Conservation (phyloP, 257 asterid genomes). For the Penstemon newberryi region DNA sequence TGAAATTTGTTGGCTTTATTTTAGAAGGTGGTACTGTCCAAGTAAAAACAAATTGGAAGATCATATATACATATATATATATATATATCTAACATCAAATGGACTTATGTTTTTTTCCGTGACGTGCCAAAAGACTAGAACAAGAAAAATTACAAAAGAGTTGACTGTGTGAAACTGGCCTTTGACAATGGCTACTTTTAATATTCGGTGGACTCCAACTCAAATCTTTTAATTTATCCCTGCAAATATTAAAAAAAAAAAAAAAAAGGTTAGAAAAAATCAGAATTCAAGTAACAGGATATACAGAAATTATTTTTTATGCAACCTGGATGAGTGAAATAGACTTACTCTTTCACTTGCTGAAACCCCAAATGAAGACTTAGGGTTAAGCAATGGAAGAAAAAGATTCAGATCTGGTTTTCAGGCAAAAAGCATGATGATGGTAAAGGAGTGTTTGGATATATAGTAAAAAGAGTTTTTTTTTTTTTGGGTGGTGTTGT, state of each 20-base stretch:
- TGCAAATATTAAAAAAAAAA: constrained; percentile 16
- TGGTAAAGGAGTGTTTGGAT: constrained; percentile 19
- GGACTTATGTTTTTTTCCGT: constrained; percentile 27
- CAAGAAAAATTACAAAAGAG: constrained; percentile 27
- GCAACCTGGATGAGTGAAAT: not conserved
- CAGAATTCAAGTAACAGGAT: not conserved
- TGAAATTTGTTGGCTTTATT: constrained; percentile 17
- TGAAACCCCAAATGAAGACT: constrained; percentile 29
- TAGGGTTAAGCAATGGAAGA: constrained; percentile 29
- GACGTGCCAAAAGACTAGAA: constrained; percentile 40
- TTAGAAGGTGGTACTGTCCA: constrained; percentile 37
- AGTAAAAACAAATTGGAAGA: constrained; percentile 38
- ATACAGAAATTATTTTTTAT: not conserved
- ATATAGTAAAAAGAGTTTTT: too few relatives aligned
- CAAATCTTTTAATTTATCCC: constrained; percentile 17
- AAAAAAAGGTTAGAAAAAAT: constrained; percentile 8
- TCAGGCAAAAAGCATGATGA: constrained; percentile 17
- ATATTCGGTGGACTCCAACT: constrained; percentile 30
- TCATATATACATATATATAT: too few relatives aligned
- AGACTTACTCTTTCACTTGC: constrained; percentile 25
- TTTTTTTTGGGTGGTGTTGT: too few relatives aligned
- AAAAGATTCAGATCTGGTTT: constrained; percentile 45
- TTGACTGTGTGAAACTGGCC: constrained; percentile 41
- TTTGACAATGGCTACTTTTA: constrained; percentile 28
- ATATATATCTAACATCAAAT: constrained; percentile 2